Evolutionary conservation across 2,329 filamentous ascomycete genomes (phyloP).

Genomic region (Dothistroma pini): DNA sequence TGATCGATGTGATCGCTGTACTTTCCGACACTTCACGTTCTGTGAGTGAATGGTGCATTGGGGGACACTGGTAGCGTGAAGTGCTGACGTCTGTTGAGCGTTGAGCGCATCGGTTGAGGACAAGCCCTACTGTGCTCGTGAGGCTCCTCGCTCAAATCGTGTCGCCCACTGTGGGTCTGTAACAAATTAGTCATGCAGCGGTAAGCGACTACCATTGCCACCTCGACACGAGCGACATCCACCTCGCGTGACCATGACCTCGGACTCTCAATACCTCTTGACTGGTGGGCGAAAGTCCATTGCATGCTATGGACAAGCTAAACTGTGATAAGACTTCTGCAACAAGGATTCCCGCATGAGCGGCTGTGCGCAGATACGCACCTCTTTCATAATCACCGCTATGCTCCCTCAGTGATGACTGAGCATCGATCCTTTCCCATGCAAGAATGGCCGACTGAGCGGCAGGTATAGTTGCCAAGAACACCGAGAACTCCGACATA

Average conservation of each 20-base stretch:
- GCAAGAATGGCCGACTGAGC: background rate
- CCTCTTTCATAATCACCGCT: background rate
- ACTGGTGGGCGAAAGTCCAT: background rate
- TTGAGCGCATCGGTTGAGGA: background rate
- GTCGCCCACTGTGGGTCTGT: background rate
- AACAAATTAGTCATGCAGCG: background rate
- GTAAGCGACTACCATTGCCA: background rate
- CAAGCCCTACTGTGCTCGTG: no score
- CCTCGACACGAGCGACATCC: no score
- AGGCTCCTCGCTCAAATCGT: background rate
- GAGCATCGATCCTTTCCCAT: background rate
- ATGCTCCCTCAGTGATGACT: background rate
- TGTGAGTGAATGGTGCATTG: no score
- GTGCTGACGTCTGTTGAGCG: background rate
- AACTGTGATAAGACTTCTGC: background rate
- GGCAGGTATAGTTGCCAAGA: background rate
- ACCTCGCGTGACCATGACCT: background rate
- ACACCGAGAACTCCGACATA: background rate
- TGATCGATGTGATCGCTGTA: background rate
- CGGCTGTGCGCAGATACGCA: background rate
- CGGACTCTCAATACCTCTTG: background rate
- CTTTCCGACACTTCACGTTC: background rate
- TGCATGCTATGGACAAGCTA: background rate
- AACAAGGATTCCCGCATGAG: background rate
- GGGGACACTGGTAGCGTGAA: no score